Evolutionary conservation across 2,329 filamentous ascomycete genomes (phyloP).

Genomic region (Bipolaris zeicola): DNA sequence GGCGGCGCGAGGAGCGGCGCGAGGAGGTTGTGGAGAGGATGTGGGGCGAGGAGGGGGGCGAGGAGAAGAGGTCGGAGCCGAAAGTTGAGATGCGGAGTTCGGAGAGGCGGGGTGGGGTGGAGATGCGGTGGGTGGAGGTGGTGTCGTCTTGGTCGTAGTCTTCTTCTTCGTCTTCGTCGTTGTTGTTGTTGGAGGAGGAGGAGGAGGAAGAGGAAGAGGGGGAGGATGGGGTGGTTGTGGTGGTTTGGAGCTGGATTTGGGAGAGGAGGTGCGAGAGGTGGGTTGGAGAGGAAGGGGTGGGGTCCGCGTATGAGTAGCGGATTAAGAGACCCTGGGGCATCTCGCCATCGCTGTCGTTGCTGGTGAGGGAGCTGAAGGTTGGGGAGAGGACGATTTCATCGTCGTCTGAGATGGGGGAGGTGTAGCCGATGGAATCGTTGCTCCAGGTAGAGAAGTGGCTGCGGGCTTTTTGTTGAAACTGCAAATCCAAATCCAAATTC

Average conservation of each 20-base stretch:
- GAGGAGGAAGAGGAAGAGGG: too few species aligned
- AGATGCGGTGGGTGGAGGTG: slow-evolving; percentile 15
- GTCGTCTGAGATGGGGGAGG: slow-evolving; percentile 29
- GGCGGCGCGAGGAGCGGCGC: slow-evolving; percentile 27
- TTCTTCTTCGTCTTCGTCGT: slow-evolving; percentile 14
- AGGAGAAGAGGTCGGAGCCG: slow-evolving; percentile 36
- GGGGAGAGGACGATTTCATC: slow-evolving; percentile 35
- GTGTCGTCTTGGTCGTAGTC: slow-evolving; percentile 12
- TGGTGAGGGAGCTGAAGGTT: slow-evolving; percentile 42
- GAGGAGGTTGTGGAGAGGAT: slow-evolving; percentile 11
- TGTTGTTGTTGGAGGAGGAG: background rate
- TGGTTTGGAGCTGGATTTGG: slow-evolving; percentile 9
- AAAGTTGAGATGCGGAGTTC: slow-evolving; percentile 37
- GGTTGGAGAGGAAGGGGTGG: background rate
- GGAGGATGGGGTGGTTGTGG: background rate
- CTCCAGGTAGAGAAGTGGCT: slow-evolving; percentile 46
- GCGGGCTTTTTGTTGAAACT: slow-evolving; percentile 25
- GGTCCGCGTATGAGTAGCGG: slow-evolving; percentile 27
- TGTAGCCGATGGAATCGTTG: slow-evolving; percentile 33
- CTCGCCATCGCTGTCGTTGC: slow-evolving; percentile 33
- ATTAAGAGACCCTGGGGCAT: slow-evolving; percentile 30
- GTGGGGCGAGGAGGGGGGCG: slow-evolving; percentile 26
- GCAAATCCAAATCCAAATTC: slow-evolving; percentile 13
- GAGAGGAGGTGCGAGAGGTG: slow-evolving; percentile 6
- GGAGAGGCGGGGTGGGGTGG: slow-evolving; percentile 31